phyloP scores from a whole-genome alignment of 1,284 basidiomycete genomes.

The Schizophyllum commune region DNA sequence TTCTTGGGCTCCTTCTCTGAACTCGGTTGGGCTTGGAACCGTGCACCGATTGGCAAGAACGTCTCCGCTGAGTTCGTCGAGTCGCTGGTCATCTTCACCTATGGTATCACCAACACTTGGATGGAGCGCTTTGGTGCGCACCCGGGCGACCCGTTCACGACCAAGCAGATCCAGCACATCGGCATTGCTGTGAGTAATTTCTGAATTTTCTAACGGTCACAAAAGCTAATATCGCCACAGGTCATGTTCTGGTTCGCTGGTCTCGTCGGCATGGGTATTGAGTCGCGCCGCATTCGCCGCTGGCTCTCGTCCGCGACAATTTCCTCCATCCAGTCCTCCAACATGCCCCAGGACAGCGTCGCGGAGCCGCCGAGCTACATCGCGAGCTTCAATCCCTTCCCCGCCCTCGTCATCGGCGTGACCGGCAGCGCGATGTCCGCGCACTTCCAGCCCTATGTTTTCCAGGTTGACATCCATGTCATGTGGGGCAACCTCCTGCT shows the following conservation, averaged over 20 bases:
- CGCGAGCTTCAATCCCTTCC: conserved; percentile 90
- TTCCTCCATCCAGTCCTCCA: conserved; percentile 31
- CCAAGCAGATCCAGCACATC: conserved; percentile 94
- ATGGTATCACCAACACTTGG: conserved; percentile 92
- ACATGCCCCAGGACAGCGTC: conserved; percentile 32
- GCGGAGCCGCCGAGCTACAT: conserved; percentile 67
- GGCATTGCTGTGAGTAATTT: conserved; percentile 71
- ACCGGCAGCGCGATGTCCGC: conserved; percentile 96
- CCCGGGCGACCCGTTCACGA: conserved; percentile 79
- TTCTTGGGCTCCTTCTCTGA: conserved; percentile 89
- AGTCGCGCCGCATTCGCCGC: conserved; percentile 64
- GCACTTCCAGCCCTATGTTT: conserved; percentile 84
- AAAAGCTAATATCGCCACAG: conserved; percentile 17
- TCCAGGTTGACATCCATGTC: conserved; percentile 85
- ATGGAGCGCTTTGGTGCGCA: conserved; percentile 90
- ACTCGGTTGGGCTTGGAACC: conserved; percentile 95
- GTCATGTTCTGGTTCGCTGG: conserved; percentile 97
- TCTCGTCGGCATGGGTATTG: conserved; percentile 74
- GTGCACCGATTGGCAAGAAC: conserved; percentile 39
- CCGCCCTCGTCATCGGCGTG: conserved; percentile 87
- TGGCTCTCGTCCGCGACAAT: conserved; percentile 60
- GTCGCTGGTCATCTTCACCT: conserved; percentile 80
- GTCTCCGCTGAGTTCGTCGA: conserved; percentile 86
- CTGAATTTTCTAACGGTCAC: neutral
- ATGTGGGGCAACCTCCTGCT: conserved; percentile 93